Percentiles rank a stretch among this genome's conserved stretches.
These are phyloP conservation scores for Flaveria linearis DNA, from an alignment of 129 eudicot species.

Conservation along the genomic window DNA sequence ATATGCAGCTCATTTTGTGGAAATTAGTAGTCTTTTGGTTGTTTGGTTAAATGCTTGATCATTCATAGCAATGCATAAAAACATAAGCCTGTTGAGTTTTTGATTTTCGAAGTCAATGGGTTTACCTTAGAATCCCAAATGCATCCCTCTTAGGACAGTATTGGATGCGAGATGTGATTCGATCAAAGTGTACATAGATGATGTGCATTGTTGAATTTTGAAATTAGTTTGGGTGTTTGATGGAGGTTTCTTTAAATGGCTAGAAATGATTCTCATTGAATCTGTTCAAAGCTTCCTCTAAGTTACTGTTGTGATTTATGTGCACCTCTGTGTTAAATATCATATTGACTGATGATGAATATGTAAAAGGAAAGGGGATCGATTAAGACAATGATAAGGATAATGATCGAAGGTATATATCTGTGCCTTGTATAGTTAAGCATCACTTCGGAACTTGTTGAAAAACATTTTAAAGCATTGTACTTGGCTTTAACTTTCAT, in stretches of 20 bases:
- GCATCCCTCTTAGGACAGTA: background rate
- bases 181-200: constrained; percentile 9
- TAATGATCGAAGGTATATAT: background rate
- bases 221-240: constrained; percentile 18
- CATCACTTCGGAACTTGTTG: background rate
- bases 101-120: no score
- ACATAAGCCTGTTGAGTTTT: background rate
- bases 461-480: background rate
- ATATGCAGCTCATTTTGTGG: background rate
- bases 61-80: background rate
- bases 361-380: background rate
- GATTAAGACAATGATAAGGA: background rate
- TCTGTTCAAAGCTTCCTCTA: background rate
- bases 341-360: constrained; percentile 6
- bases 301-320: background rate
- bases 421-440: background rate
- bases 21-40: background rate
- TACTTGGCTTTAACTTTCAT: background rate
- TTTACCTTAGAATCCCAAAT: no score
- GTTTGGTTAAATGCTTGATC: background rate
- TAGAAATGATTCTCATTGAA: background rate
- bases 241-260: background rate
- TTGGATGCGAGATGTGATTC: background rate
- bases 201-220: constrained; percentile 1
- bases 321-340: background rate